phyloP scores from a whole-genome alignment of 192 early-diverging fungal species.

The Gaertneriomyces sp. region DNA sequence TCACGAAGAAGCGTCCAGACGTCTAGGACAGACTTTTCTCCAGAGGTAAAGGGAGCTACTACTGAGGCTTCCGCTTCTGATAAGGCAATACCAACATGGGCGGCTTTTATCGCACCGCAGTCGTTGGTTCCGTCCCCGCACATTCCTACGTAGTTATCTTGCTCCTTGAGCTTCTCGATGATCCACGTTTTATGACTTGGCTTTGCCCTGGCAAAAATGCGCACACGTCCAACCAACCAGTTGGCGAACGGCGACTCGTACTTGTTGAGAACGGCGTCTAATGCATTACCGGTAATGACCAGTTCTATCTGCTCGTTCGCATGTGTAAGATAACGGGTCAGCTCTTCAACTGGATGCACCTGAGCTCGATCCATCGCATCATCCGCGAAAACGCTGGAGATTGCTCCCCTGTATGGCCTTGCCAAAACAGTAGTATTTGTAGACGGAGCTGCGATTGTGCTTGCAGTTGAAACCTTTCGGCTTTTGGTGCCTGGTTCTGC shows the following conservation, averaged over 20 bases:
- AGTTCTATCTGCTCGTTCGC: constrained; percentile 45
- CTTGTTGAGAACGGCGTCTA: constrained; percentile 46
- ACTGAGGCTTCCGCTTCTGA: constrained; percentile 81
- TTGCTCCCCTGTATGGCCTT: not conserved
- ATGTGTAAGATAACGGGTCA: constrained; percentile 17
- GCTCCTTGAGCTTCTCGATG: constrained; percentile 68
- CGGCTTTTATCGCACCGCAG: constrained; percentile 77
- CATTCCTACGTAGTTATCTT: constrained; percentile 72
- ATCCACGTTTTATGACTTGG: constrained; percentile 73
- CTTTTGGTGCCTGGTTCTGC: constrained; percentile 3
- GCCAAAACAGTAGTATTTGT: no score
- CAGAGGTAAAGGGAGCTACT: constrained; percentile 80
- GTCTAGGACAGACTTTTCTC: constrained; percentile 49
- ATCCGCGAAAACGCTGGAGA: constrained; percentile 1
- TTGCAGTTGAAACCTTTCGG: not conserved
- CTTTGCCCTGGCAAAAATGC: constrained; percentile 74
- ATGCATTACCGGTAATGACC: constrained; percentile 68
- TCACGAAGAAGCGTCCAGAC: constrained; percentile 62
- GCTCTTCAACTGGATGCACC: constrained; percentile 10
- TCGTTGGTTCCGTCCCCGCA: constrained; percentile 83
- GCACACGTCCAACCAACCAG: constrained; percentile 55
- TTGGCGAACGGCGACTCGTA: constrained; percentile 35
- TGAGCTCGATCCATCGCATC: not conserved
- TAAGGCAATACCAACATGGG: constrained; percentile 80
- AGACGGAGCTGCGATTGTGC: no score